phyloP scores from a whole-genome alignment of 768 basidiomycete species.

The Amanita phalloides region DNA sequence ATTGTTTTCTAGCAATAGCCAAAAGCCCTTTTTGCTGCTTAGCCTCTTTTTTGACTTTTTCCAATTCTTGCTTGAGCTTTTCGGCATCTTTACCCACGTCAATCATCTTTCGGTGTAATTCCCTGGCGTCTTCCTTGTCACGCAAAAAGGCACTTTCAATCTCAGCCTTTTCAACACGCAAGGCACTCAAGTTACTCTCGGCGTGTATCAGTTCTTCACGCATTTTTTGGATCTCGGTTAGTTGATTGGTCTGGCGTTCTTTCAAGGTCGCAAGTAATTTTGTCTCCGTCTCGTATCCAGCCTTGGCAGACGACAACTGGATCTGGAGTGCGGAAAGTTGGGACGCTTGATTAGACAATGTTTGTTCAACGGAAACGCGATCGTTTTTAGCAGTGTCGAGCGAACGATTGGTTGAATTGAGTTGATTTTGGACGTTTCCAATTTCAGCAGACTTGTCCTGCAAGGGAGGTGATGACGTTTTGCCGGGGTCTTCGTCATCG shows the following conservation, averaged over 20 bases:
- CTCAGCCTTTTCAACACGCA: conserved; percentile 86
- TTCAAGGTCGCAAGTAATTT: conserved; percentile 55
- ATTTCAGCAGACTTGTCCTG: conserved; percentile 79
- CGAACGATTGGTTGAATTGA: conserved; percentile 68
- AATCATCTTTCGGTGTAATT: conserved; percentile 74
- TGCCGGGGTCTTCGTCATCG: conserved; percentile 44
- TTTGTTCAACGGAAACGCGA: conserved; percentile 53
- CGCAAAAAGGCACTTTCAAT: conserved; percentile 76
- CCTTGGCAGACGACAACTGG: conserved; percentile 75
- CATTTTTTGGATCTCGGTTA: conserved; percentile 57
- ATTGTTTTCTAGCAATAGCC: conserved; percentile 91
- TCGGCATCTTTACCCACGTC: conserved; percentile 71
- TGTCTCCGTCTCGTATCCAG: conserved; percentile 79
- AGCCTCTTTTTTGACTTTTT: conserved; percentile 87
- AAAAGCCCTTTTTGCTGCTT: conserved; percentile 94
- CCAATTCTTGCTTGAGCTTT: conserved; percentile 59
- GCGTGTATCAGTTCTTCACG: conserved; percentile 75
- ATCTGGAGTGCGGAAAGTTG: conserved; percentile 75
- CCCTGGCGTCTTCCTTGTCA: conserved; percentile 92
- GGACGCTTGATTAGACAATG: conserved; percentile 53
- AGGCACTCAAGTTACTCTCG: conserved; percentile 85
- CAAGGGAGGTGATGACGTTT: conserved; percentile 33
- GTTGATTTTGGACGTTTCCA: conserved; percentile 78
- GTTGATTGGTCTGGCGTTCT: conserved; percentile 59
- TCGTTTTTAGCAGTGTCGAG: conserved; percentile 57